Evolutionary conservation across 495 filamentous ascomycete genomes (phyloP), one percentile per base, ranked within the genome.

Genomic region (Aspergillus nidulans): DNA sequence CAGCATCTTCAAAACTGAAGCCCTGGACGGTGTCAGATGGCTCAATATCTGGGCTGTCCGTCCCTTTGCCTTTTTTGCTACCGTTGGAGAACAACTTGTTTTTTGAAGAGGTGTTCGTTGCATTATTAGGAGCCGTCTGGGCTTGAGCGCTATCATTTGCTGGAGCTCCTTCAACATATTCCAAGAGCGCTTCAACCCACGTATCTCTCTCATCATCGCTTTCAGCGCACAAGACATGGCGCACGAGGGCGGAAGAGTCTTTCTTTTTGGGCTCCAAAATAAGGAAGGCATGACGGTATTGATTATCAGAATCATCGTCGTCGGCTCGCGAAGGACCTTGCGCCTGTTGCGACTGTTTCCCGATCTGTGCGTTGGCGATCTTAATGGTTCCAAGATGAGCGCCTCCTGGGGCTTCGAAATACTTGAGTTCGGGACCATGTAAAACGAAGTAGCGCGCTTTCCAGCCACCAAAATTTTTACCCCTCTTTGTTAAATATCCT

Each of bases 401-500:
- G 12, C 94, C 94, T 39, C 91, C 90, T 0, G 88, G 89, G 3
- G 84, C 80, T 68, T 98, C 94, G 63, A 90, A 97, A 66, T 98
- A 97, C 62, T 86, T 90, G 58, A 98, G 71, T 32, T 90, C 79
- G 15, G 95, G 89, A 1, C 91, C 91, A 63, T 97, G 90, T 1
- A 98, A 81, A 41, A 96, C 80, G 61, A 98, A 98, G 66, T 89
- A 97, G 51, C 94, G 81, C 15, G 90, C 90, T 67, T 98, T 98
- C 94, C 94, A 98, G n/a, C 94, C 94, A 21, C 94, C 94, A 70
- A 97, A 97, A 60, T 96, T 97, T 75, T 98, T 98, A 23, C 94
- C 94, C 52, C 88, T 78, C 72, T 98, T 98, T 6, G 94, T 97
- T 26, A 98, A 75, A 75, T 97, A 97, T 15, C 94, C 94, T 64